Percentiles rank a stretch among this genome's conserved stretches.
phyloP scores from a whole-genome alignment of 345 rosid genomes.

The Eutrema japonicum region DNA sequence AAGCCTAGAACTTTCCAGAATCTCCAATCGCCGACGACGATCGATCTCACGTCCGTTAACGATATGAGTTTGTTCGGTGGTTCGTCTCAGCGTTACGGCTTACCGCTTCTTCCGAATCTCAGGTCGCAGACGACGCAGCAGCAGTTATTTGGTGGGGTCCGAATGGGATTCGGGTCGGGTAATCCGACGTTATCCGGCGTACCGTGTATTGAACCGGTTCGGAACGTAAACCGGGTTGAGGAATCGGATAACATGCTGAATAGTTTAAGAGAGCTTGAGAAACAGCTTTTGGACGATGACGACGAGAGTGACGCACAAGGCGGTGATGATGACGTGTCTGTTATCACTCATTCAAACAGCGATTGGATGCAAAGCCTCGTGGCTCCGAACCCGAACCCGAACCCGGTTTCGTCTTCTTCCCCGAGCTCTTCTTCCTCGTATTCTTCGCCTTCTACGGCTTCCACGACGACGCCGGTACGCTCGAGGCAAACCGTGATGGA shows the following conservation, averaged over 20 bases:
- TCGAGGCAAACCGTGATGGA: conserved; percentile 68
- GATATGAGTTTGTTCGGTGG: conserved; percentile 25
- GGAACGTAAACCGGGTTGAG: conserved; percentile 30
- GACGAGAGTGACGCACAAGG: conserved; percentile 54
- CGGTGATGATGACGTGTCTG: conserved; percentile 73
- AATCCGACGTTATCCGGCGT: conserved; percentile 41
- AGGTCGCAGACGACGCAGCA: conserved; percentile 44
- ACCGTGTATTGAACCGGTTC: conserved; percentile 50
- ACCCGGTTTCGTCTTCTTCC: conserved; percentile 55
- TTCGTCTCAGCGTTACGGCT: conserved; percentile 55
- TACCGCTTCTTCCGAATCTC: conserved; percentile 64
- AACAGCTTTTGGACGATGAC: conserved; percentile 77
- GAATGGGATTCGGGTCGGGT: conserved; percentile 37
- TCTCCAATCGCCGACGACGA: conserved; percentile 51
- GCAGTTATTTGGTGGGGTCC: conserved; percentile 25
- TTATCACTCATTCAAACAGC: conserved; percentile 66
- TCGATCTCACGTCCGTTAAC: conserved; percentile 44
- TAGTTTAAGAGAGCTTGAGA: conserved; percentile 79
- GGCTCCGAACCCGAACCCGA: conserved; percentile 41
- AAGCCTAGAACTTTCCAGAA: conserved; percentile 62
- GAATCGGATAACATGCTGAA: conserved; percentile 77
- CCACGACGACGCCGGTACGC: conserved; percentile 50
- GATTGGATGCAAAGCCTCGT: conserved; percentile 84
- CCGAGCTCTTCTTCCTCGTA: conserved; percentile 80
- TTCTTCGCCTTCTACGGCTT: conserved; percentile 65